Conservation (phyloP, 345 rosid genomes). For the Ceriops zippeliana region DNA sequence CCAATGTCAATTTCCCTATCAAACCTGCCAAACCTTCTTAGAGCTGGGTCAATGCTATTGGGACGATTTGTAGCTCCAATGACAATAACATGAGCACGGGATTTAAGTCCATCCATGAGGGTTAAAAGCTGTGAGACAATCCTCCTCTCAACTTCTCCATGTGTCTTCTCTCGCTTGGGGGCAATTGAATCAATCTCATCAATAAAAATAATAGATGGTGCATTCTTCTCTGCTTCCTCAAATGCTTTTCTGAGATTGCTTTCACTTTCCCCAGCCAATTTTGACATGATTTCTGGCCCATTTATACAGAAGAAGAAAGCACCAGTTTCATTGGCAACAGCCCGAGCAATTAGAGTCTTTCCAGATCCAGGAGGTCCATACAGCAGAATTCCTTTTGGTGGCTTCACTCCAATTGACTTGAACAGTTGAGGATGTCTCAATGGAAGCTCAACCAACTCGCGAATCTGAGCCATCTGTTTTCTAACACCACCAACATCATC, state of each 20-base stretch:
- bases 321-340: constrained; percentile 80
- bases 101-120: constrained; percentile 81
- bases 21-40: constrained; percentile 18
- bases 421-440: constrained; percentile 85
- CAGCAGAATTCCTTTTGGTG: constrained; percentile 80
- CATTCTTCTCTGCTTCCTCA: constrained; percentile 86
- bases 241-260: constrained; percentile 87
- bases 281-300: constrained; percentile 91
- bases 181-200: constrained; percentile 89
- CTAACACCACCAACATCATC: constrained; percentile 97
- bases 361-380: constrained; percentile 34
- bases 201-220: constrained; percentile 82
- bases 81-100: constrained; percentile 81
- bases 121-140: constrained; percentile 89
- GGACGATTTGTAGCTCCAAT: constrained; percentile 60
- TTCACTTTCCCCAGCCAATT: constrained; percentile 89
- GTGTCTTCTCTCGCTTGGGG: constrained; percentile 80
- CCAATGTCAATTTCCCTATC: constrained; percentile 21
- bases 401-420: constrained; percentile 92
- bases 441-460: constrained; percentile 83
- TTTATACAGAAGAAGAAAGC: constrained; percentile 84
- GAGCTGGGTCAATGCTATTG: constrained; percentile 19
- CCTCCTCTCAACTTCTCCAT: constrained; percentile 90
- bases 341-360: constrained; percentile 76
- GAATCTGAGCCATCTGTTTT: constrained; percentile 91